These are phyloP conservation scores for Manihot esculenta DNA, from an alignment of 441 rosid genomes.

Conservation along the genomic window DNA sequence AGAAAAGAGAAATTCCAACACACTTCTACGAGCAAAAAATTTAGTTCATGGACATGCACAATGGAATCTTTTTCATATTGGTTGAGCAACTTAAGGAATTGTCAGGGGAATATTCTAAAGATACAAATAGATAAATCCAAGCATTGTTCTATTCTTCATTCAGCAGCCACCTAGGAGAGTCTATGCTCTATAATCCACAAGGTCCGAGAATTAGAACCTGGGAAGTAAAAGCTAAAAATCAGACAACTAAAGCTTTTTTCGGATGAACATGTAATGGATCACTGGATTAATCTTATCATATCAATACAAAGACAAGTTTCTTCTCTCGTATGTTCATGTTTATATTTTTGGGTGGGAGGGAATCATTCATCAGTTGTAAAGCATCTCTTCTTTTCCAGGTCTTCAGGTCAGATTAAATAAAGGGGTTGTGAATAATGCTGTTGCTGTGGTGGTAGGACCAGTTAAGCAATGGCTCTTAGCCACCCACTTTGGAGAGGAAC, in stretches of 20 bases:
- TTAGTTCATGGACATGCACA: background rate
- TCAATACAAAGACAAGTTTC: background rate
- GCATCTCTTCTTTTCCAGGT: background rate
- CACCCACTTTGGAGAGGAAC: slow-evolving; percentile 30
- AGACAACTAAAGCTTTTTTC: too few species aligned
- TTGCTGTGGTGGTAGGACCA: slow-evolving; percentile 16
- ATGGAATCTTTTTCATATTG: background rate
- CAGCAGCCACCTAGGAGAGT: background rate
- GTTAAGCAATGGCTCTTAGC: slow-evolving; percentile 20
- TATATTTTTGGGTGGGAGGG: too few species aligned
- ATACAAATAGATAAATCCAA: slow-evolving; percentile 3
- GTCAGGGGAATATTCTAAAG: background rate
- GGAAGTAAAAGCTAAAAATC: background rate
- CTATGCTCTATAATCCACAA: background rate
- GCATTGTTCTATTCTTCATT: background rate
- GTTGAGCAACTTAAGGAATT: background rate
- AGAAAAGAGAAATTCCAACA: background rate
- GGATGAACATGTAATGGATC: background rate
- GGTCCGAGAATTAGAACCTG: slow-evolving; percentile 6
- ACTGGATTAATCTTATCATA: background rate
- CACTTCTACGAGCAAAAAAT: background rate
- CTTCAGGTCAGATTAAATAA: background rate
- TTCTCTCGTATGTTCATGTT: too few species aligned
- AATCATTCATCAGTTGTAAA: too few species aligned
- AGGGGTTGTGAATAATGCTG: background rate